Evolutionary conservation across 139 green algal genomes (phyloP).

Genomic region (Pedinophyceae sp.): DNA sequence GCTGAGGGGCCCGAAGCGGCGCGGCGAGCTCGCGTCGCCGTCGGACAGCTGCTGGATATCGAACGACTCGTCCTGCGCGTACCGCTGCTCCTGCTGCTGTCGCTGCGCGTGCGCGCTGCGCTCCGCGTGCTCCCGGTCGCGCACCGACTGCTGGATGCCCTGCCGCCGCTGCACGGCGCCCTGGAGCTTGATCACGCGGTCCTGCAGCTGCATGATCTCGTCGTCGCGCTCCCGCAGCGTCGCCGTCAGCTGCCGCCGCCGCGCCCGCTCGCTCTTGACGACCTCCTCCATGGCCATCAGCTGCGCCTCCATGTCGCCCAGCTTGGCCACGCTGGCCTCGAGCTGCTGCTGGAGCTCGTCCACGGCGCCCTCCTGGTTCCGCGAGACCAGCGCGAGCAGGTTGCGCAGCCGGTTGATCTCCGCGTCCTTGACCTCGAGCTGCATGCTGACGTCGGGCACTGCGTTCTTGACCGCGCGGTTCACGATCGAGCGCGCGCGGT

Average conservation of each 20-base stretch:
- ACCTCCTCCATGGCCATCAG: background rate
- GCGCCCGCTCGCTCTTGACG: background rate
- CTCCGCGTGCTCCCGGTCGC: background rate
- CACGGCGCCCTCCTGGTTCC: background rate
- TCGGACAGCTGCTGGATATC: background rate
- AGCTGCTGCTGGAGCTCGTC: too few relatives aligned
- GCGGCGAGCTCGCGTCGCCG: too few relatives aligned
- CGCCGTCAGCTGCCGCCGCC: background rate
- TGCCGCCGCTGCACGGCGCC: background rate
- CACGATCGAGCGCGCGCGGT: background rate
- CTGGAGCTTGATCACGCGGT: background rate
- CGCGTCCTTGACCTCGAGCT: slow-evolving; percentile 7
- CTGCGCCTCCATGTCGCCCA: too few relatives aligned
- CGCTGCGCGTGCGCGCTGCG: background rate
- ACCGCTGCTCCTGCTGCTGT: background rate
- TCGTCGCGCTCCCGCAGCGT: background rate
- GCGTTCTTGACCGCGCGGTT: background rate
- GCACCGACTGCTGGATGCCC: background rate
- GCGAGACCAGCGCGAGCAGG: background rate
- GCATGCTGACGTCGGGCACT: slow-evolving; percentile 2
- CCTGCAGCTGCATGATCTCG: background rate
- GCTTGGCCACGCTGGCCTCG: too few relatives aligned
- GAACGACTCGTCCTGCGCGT: background rate
- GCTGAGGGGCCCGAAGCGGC: too few relatives aligned
- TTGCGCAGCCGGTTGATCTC: background rate